phyloP scores from a whole-genome alignment of 768 basidiomycete genomes.

The Trametes villosa region DNA sequence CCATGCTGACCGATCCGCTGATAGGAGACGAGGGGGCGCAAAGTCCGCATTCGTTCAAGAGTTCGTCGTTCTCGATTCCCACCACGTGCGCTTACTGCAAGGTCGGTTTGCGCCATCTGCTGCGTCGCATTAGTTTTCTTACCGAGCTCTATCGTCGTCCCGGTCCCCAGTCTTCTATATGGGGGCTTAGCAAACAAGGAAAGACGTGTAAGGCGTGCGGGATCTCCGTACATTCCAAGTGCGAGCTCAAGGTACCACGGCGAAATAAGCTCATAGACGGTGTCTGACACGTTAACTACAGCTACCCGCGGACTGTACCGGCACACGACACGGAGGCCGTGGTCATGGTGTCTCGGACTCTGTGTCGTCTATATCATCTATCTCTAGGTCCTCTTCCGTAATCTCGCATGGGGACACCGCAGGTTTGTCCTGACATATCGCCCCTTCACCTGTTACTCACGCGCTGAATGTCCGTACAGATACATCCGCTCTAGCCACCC shows the following conservation, averaged over 20 bases:
- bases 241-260: constrained; percentile 73
- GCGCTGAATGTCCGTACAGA: background rate
- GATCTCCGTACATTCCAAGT: constrained; percentile 80
- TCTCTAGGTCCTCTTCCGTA: constrained; percentile 38
- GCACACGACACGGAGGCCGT: constrained; percentile 31
- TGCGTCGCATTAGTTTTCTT: background rate
- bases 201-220: constrained; percentile 83
- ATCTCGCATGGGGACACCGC: constrained; percentile 38
- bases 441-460: background rate
- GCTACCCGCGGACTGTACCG: constrained; percentile 75
- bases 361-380: constrained; percentile 17
- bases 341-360: constrained; percentile 23
- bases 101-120: constrained; percentile 42
- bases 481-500: constrained; percentile 25
- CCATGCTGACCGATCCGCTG: constrained; percentile 9
- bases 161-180: constrained; percentile 67
- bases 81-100: constrained; percentile 83
- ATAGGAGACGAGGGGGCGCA: constrained; percentile 78
- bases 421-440: constrained; percentile 19
- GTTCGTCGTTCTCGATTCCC: constrained; percentile 84
- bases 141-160: background rate
- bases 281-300: constrained; percentile 30
- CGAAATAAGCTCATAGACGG: background rate
- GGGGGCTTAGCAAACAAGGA: constrained; percentile 87
- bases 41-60: constrained; percentile 80